A percentile compares a stretch with the other conserved stretches of the same genome.
These are phyloP conservation scores for Acer yangbiense DNA, from an alignment of 345 rosid genomes.

Conservation along the genomic window DNA sequence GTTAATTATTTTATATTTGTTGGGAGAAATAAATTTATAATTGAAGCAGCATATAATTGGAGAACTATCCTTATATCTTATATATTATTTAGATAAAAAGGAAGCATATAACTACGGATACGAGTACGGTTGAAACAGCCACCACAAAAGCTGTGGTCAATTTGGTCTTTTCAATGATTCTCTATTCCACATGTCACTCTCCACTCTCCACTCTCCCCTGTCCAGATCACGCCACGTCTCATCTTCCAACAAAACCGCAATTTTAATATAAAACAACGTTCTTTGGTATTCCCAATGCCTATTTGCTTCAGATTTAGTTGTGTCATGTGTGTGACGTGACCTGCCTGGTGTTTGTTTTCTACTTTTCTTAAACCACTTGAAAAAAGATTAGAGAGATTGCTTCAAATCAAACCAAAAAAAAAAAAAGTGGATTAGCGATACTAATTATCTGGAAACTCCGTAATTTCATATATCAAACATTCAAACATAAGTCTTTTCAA, in stretches of 20 bases:
- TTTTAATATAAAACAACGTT: too few relatives aligned
- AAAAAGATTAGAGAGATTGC: not conserved
- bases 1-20: too few relatives aligned
- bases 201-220: not conserved
- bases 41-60: too few relatives aligned
- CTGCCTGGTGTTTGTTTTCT: too few relatives aligned
- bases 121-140: not conserved
- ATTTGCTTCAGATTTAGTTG: too few relatives aligned
- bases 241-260: not conserved
- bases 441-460: slow-evolving; percentile 1
- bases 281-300: too few relatives aligned
- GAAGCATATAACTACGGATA: not conserved
- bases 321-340: too few relatives aligned
- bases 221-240: not conserved
- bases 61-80: too few relatives aligned
- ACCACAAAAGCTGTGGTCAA: not conserved
- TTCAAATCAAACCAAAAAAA: not conserved
- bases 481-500: not conserved
- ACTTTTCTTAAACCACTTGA: too few relatives aligned
- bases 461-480: not conserved
- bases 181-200: not conserved
- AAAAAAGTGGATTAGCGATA: not conserved
- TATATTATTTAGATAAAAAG: too few relatives aligned
- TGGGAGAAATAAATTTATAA: too few relatives aligned
- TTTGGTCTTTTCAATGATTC: not conserved